phyloP scores from a whole-genome alignment of 257 asterid species.

The Penstemon eatonii region DNA sequence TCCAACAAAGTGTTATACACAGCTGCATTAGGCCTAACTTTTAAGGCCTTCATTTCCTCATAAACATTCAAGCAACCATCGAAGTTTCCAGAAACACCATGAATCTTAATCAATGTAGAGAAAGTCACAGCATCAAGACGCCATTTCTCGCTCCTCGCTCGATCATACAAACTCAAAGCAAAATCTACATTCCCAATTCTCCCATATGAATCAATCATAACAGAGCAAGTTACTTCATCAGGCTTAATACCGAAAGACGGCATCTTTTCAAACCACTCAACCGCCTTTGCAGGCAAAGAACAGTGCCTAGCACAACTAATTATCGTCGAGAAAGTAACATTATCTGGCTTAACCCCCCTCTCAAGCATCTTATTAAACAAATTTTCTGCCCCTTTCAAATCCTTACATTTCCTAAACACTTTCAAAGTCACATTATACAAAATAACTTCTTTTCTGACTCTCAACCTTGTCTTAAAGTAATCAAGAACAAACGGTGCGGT shows the following conservation, averaged over 20 bases:
- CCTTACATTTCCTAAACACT: constrained; percentile 67
- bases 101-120: constrained; percentile 63
- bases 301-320: constrained; percentile 87
- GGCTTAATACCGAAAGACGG: constrained; percentile 67
- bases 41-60: constrained; percentile 88
- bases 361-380: constrained; percentile 68
- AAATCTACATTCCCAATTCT: constrained; percentile 67
- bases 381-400: constrained; percentile 53
- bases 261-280: constrained; percentile 90
- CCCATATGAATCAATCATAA: constrained; percentile 86
- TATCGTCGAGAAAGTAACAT: constrained; percentile 76
- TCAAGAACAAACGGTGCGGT: constrained; percentile 51
- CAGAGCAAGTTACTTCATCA: constrained; percentile 68
- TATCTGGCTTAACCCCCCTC: constrained; percentile 75
- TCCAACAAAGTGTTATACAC: constrained; percentile 77
- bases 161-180: constrained; percentile 79
- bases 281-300: constrained; percentile 69
- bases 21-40: constrained; percentile 56
- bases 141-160: constrained; percentile 84
- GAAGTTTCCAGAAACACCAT: constrained; percentile 67
- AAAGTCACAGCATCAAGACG: constrained; percentile 75
- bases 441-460: constrained; percentile 43
- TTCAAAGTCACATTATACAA: constrained; percentile 81
- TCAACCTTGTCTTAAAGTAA: constrained; percentile 49
- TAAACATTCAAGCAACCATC: constrained; percentile 93